Percentiles rank a stretch among this genome's conserved stretches.
Conservation (phyloP, 2,329 filamentous ascomycete species). For the Coniella vitis region DNA sequence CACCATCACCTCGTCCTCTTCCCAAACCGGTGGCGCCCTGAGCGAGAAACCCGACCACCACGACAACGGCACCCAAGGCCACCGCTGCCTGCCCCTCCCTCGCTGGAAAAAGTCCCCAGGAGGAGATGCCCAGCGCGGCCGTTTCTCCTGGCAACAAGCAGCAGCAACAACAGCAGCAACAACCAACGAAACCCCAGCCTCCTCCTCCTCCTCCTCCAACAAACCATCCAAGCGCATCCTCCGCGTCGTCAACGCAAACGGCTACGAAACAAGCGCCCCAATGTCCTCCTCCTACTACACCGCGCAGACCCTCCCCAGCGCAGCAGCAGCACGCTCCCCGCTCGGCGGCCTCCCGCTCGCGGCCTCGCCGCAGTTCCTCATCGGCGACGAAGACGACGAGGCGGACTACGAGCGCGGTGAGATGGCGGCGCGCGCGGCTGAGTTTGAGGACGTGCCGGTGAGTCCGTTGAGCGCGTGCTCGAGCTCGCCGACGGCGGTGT, state of each 20-base stretch:
- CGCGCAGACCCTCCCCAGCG: neutral
- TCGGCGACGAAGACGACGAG: constrained; percentile 9
- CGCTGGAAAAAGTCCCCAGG: neutral
- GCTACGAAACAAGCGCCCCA: neutral
- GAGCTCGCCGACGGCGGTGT: neutral
- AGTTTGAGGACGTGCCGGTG: too few species aligned
- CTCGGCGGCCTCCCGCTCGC: neutral
- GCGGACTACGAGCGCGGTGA: neutral
- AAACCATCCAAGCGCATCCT: neutral
- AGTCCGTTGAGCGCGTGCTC: neutral
- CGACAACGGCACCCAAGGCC: too few species aligned
- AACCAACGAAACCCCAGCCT: too few species aligned
- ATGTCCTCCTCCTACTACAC: neutral
- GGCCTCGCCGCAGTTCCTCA: constrained; percentile 6
- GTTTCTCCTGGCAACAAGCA: constrained; percentile 12
- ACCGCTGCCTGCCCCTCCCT: neutral
- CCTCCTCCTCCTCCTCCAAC: too few species aligned
- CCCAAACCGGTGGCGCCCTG: neutral
- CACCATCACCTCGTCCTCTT: neutral
- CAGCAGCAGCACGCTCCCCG: neutral
- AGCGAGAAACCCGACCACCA: neutral
- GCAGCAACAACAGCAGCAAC: constrained; percentile 3
- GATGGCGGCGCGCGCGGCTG: neutral
- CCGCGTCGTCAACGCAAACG: neutral
- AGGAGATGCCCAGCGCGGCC: neutral